These are phyloP conservation scores for Coniochaeta sp. DNA, from an alignment of 2,329 filamentous ascomycete genomes.

Conservation along the genomic window DNA sequence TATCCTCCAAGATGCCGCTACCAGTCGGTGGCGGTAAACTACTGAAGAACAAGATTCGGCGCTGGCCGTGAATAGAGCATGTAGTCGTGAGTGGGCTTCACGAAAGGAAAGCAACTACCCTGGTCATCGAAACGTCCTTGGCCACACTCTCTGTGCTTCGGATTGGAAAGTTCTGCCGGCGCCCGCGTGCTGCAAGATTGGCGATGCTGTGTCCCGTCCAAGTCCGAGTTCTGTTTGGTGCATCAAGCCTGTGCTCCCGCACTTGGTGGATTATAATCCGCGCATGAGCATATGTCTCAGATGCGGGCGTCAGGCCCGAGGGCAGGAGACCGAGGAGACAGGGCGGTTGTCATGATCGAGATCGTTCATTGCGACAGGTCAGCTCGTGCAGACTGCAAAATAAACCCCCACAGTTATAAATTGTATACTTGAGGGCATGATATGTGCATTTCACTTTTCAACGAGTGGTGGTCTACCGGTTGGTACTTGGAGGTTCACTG, in stretches of 20 bases:
- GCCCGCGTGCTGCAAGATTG: conserved; percentile 24
- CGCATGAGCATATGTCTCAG: not conserved
- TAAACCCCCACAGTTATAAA: not conserved
- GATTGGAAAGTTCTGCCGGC: not conserved
- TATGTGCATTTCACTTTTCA: not conserved
- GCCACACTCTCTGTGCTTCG: not conserved
- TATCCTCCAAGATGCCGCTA: not conserved
- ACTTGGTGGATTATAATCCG: not conserved
- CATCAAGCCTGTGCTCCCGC: conserved; percentile 11
- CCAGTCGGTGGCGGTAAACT: not conserved
- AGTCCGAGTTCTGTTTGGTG: conserved; percentile 14
- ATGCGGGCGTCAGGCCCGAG: not conserved
- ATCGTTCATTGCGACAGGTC: not conserved
- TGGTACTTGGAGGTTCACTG: not conserved
- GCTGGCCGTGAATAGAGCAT: not conserved
- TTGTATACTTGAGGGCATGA: not conserved
- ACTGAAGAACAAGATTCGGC: not conserved
- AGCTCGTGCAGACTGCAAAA: not conserved
- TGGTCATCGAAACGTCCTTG: not conserved
- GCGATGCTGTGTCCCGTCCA: conserved; percentile 18
- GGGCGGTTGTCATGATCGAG: not conserved
- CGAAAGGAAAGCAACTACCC: not conserved
- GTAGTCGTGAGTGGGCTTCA: not conserved
- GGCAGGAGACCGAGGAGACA: not conserved
- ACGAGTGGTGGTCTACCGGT: not conserved